Base-by-base conservation (phyloP, 345 rosid genomes). In the Acer campestre region DNA sequence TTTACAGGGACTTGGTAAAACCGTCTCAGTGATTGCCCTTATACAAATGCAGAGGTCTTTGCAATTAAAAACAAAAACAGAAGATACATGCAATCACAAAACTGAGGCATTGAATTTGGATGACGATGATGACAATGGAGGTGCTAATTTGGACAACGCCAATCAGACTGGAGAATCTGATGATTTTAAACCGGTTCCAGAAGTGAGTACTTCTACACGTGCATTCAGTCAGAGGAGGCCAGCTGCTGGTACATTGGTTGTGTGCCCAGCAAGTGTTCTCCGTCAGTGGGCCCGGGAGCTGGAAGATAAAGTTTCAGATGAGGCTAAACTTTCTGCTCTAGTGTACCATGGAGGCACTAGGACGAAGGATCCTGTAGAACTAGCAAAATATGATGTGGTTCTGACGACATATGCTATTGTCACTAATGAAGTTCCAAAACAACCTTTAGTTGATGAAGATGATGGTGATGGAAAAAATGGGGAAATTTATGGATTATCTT, bases 271-370 rank as follows among this genome's bases (percentile, higher is more conserved):
- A 1, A 93, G 97, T 84, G 81, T 95, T 85, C 89, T 95, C 58
- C 93, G 97, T 65, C 99, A 95, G 80, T 95, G 99, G 99, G 94
- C 90, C 65, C 78, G 97, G 83, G 99, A 95, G 79, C 84, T 95
- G 82, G 91, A 87, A 73, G 97, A 95, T 40, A 95, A 95, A 90
- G 96, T 95, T 86, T 76, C 92, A 44, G 85, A 84, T 25, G 93
- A 88, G 83, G 81, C 90, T 77, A 91, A 87, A 76, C 91, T 95
- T 70, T 79, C 91, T 80, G 86, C 83, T 65, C 84, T 95, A 65
- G 69, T 90, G 76, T 95, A 95, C 87, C 99, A 95, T 77, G 99
- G 99, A 67, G 94, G 93, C 68, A 92, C 72, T 79, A 88, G 98
- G 86, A 96, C 99, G 58, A 96, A 82, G 85, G 89, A 92, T 87